phyloP scores from a whole-genome alignment of 1,284 basidiomycete genomes.

The Cystobasidium pallidum region DNA sequence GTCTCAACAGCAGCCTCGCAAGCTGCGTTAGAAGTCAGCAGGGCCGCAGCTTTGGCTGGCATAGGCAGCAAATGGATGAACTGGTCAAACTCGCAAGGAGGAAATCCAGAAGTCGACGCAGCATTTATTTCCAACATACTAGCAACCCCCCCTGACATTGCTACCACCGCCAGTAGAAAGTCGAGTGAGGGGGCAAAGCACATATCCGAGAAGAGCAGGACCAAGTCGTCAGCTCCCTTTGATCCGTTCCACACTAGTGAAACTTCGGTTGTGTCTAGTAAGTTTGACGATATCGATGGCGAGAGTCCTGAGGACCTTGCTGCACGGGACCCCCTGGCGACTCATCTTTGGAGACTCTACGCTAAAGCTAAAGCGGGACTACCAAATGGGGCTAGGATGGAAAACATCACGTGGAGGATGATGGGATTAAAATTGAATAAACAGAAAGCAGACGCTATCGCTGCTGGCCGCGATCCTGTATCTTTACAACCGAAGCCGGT shows the following conservation, averaged over 20 bases:
- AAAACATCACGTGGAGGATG: constrained; percentile 97
- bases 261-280: not conserved
- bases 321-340: constrained; percentile 79
- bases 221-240: not conserved
- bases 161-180: not conserved
- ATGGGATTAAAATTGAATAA: constrained; percentile 92
- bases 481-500: not conserved
- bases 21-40: constrained; percentile 31
- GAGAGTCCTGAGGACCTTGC: constrained; percentile 48
- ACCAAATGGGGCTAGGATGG: constrained; percentile 92
- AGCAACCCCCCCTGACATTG: constrained; percentile 5
- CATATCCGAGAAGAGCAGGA: not conserved
- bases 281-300: constrained; percentile 47
- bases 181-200: not conserved
- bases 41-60: constrained; percentile 36
- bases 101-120: constrained; percentile 2
- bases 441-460: constrained; percentile 58
- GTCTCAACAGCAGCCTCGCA: not conserved
- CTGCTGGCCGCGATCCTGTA: not conserved
- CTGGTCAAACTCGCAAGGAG: constrained; percentile 25
- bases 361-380: constrained; percentile 81
- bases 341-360: constrained; percentile 97
- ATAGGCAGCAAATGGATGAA: constrained; percentile 40
- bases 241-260: constrained; percentile 4
- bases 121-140: constrained; percentile 4